Conservation (phyloP, 176 grass and related monocot genomes). For the Zea luxurians region DNA sequence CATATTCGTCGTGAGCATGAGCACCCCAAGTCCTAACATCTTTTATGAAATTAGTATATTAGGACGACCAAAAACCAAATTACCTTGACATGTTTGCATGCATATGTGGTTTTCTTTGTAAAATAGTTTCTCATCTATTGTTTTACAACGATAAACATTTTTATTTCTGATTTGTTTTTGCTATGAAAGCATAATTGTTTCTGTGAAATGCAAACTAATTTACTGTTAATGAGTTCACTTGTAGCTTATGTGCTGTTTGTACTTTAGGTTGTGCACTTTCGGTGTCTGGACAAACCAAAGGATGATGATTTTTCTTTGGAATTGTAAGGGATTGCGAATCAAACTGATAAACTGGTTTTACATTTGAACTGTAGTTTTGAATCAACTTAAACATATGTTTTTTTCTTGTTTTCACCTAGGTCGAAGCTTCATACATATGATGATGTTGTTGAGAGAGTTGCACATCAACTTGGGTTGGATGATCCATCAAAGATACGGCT, state of each 20-base stretch:
- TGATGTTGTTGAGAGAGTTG: conserved; percentile 92
- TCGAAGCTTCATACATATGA: conserved; percentile 93
- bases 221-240: not conserved
- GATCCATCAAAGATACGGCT: conserved; percentile 97
- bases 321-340: conserved; percentile 58
- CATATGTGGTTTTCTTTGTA: not conserved
- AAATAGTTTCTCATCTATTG: not conserved
- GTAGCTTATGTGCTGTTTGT: conserved; percentile 24
- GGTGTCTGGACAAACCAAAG: conserved; percentile 87
- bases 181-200: conserved; percentile 8
- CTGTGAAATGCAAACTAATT: conserved; percentile 1
- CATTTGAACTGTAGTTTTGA: conserved; percentile 17
- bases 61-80: not conserved
- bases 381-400: conserved; percentile 19
- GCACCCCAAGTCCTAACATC: not conserved
- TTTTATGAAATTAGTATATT: conserved; percentile 2
- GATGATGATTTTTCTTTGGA: conserved; percentile 94
- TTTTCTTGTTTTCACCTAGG: conserved; percentile 45
- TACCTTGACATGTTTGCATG: conserved; percentile 18
- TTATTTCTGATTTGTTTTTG: conserved; percentile 15
- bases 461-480: conserved; percentile 65
- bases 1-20: conserved; percentile 14
- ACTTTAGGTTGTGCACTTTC: conserved; percentile 89
- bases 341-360: not conserved
- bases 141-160: not conserved